A percentile compares a stretch with the other conserved stretches of the same genome.
phyloP scores from a whole-genome alignment of 2,329 filamentous ascomycete species.

The Nakataea oryzae region DNA sequence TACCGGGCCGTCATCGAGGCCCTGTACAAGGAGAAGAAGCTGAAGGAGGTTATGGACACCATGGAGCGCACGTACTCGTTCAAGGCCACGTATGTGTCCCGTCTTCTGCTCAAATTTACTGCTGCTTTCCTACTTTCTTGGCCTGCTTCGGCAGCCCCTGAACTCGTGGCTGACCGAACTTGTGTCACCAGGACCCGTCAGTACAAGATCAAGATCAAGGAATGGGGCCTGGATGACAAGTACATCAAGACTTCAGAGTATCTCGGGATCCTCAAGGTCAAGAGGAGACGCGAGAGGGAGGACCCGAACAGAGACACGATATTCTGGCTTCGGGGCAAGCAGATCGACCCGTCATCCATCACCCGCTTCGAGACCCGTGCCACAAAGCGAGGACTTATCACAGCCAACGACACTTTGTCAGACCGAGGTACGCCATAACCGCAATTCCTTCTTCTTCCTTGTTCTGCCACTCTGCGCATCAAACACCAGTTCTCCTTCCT shows the following conservation, averaged over 20 bases:
- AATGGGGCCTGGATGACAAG: conserved; percentile 22
- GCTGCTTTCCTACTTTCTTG: background rate
- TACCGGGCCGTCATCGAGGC: conserved; percentile 16
- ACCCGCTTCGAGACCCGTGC: conserved; percentile 7
- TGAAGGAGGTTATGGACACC: conserved; percentile 25
- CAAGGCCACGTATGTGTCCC: conserved; percentile 18
- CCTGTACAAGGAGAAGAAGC: conserved; percentile 21
- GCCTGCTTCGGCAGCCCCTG: background rate
- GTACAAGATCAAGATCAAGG: conserved; percentile 21
- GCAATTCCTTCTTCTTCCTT: background rate
- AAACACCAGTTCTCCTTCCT: background rate
- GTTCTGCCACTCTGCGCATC: no score
- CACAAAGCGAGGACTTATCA: conserved; percentile 5
- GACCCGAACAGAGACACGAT: conserved; percentile 13
- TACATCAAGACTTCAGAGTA: conserved; percentile 21
- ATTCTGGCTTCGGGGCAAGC: conserved; percentile 16
- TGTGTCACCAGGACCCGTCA: conserved; percentile 14
- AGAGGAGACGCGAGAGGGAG: conserved; percentile 12
- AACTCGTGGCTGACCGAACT: background rate
- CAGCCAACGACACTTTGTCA: background rate
- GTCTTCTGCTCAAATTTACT: background rate
- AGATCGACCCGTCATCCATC: conserved; percentile 6
- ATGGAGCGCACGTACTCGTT: conserved; percentile 18
- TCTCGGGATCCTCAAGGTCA: conserved; percentile 18
- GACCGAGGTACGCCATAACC: background rate